These are phyloP conservation scores for Fusarium protoensiforme DNA, from an alignment of 2,329 filamentous ascomycete species.

Conservation along the genomic window DNA sequence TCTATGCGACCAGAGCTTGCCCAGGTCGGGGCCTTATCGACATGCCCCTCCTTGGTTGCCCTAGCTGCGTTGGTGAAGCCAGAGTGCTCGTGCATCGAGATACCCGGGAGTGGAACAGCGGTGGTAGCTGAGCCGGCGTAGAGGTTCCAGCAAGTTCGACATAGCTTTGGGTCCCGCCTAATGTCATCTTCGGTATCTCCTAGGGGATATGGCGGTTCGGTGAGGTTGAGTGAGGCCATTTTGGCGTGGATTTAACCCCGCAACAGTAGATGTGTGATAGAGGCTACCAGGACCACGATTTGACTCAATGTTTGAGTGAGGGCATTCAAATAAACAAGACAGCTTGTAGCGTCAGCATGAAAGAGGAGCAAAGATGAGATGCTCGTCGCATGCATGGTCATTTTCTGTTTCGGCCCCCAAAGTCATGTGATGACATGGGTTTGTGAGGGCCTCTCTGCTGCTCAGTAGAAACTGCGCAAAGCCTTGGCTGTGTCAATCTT, in stretches of 20 bases:
- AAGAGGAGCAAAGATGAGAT: background rate
- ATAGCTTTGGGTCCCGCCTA: constrained; percentile 15
- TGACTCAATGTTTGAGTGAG: background rate
- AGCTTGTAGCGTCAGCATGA: background rate
- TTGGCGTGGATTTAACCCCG: constrained; percentile 10
- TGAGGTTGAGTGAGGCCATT: constrained; percentile 27
- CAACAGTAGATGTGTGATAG: background rate
- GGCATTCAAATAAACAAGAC: background rate
- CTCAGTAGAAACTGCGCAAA: background rate
- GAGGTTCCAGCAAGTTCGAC: constrained; percentile 33
- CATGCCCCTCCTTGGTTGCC: constrained; percentile 6
- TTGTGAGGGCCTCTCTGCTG: background rate
- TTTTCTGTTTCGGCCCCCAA: background rate
- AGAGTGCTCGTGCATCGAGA: constrained; percentile 32
- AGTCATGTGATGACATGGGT: background rate
- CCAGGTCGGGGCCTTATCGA: constrained; percentile 20
- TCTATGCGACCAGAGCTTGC: constrained; percentile 18
- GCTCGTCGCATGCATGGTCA: background rate
- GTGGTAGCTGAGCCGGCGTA: constrained; percentile 24
- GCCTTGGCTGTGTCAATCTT: background rate
- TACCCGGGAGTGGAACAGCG: constrained; percentile 10
- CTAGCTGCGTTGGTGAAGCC: constrained; percentile 13
- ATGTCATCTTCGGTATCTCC: constrained; percentile 29
- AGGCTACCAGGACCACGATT: background rate
- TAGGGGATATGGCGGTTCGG: constrained; percentile 8